Conservation (phyloP, 2,329 filamentous ascomycete species). For the Ophiostoma perfectum region DNA sequence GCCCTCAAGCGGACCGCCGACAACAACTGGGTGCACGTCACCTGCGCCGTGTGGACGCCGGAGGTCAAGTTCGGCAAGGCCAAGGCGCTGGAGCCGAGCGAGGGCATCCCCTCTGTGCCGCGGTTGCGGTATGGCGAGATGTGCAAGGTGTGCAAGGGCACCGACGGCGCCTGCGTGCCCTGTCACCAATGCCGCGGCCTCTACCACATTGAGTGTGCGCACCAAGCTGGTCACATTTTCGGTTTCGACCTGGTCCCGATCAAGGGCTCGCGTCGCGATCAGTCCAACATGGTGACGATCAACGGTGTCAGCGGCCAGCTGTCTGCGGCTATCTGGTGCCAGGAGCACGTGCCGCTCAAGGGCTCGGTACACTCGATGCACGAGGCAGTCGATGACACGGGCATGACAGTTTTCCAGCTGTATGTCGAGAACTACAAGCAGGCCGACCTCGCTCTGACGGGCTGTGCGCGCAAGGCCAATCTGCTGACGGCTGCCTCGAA, state of each 20-base stretch:
- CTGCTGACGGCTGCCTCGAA: constrained; percentile 63
- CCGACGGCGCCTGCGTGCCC: constrained; percentile 68
- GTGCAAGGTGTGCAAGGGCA: constrained; percentile 78
- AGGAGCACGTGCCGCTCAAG: constrained; percentile 72
- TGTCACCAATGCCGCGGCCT: constrained; percentile 67
- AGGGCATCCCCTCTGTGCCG: constrained; percentile 82
- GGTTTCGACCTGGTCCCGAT: constrained; percentile 88
- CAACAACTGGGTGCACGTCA: constrained; percentile 97
- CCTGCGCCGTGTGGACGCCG: constrained; percentile 84
- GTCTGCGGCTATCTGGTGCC: constrained; percentile 85
- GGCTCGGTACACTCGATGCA: constrained; percentile 71
- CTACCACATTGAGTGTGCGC: constrained; percentile 88
- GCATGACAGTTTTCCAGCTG: constrained; percentile 75
- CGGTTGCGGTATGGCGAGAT: constrained; percentile 61
- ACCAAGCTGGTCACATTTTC: constrained; percentile 72
- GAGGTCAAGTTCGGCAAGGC: constrained; percentile 91
- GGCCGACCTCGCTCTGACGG: constrained; percentile 82
- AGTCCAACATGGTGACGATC: constrained; percentile 71
- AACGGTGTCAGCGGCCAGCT: constrained; percentile 77
- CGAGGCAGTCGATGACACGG: constrained; percentile 65
- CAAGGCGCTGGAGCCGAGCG: constrained; percentile 73
- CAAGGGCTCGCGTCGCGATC: constrained; percentile 80
- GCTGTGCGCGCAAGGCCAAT: constrained; percentile 88
- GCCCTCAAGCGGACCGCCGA: constrained; percentile 88
- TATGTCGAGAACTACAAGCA: constrained; percentile 91